phyloP scores from a whole-genome alignment of 2,329 filamentous ascomycete species.

The Paradendryphiella salina region DNA sequence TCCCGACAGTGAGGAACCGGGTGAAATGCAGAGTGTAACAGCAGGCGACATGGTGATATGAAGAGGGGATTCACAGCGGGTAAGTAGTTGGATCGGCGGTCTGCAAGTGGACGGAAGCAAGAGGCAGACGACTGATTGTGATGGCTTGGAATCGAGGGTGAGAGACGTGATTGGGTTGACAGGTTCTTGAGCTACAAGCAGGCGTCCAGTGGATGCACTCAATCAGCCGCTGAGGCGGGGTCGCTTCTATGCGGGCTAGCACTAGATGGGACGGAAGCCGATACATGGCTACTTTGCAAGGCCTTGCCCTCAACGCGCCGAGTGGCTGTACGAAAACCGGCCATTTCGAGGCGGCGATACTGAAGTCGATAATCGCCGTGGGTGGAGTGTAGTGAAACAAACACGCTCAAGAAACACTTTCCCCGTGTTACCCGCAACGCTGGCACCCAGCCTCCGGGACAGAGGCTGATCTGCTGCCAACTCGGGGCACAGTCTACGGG shows the following conservation, averaged over 20 bases:
- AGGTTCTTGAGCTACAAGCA: slow-evolving; percentile 30
- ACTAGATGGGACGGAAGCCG: slow-evolving; percentile 6
- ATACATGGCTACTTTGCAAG: slow-evolving; percentile 11
- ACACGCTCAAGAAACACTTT: slow-evolving; percentile 20
- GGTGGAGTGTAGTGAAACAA: neutral
- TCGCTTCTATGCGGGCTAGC: slow-evolving; percentile 19
- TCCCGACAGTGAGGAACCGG: slow-evolving; percentile 31
- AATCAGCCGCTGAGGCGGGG: slow-evolving; percentile 43
- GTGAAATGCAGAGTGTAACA: slow-evolving; percentile 28
- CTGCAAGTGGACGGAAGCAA: slow-evolving; percentile 34
- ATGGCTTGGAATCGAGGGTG: slow-evolving; percentile 23
- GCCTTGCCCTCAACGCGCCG: slow-evolving; percentile 3
- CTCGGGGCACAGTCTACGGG: slow-evolving; percentile 30
- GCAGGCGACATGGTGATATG: slow-evolving; percentile 35
- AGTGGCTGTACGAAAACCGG: slow-evolving; percentile 3
- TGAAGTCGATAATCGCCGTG: neutral
- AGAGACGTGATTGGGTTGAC: slow-evolving; percentile 36
- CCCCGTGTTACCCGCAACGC: slow-evolving; percentile 8
- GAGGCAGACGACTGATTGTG: slow-evolving; percentile 26
- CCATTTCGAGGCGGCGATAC: neutral
- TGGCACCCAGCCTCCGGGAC: slow-evolving; percentile 9
- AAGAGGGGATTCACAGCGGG: slow-evolving; percentile 25
- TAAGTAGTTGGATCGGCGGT: slow-evolving; percentile 26
- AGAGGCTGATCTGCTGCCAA: slow-evolving; percentile 14
- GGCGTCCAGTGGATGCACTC: slow-evolving; percentile 39